These are phyloP conservation scores for Zymoseptoria pseudotritici DNA, from an alignment of 2,329 filamentous ascomycete genomes.

Conservation along the genomic window DNA sequence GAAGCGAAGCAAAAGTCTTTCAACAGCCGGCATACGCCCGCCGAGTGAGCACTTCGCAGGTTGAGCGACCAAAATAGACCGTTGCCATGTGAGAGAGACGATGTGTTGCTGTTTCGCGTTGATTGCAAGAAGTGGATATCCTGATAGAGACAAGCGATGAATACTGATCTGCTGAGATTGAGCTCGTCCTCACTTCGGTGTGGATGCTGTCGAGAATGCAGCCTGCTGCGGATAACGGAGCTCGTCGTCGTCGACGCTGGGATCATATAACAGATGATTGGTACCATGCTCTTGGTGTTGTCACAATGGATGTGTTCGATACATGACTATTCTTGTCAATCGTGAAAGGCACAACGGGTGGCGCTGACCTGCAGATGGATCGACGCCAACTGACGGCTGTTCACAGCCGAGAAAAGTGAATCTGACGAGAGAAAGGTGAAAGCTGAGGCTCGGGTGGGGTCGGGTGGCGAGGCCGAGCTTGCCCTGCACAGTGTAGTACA, in stretches of 20 bases:
- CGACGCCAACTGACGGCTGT: neutral
- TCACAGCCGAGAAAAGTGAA: neutral
- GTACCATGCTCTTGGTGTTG: no score
- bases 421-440: neutral
- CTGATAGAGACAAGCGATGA: neutral
- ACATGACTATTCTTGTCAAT: no score
- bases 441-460: neutral
- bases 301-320: no score
- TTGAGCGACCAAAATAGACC: neutral
- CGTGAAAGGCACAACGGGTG: neutral
- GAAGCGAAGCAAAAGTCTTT: neutral
- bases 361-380: neutral
- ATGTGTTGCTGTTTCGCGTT: neutral
- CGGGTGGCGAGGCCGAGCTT: neutral
- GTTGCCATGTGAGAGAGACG: neutral
- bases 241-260: no score
- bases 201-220: neutral
- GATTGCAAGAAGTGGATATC: neutral
- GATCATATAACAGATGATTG: no score
- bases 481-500: neutral
- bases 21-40: neutral
- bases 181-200: neutral
- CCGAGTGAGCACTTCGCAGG: neutral
- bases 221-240: no score
- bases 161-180: neutral